phyloP scores from a whole-genome alignment of 1,139 yeast species.

The Groenewaldozyma auringiensis region DNA sequence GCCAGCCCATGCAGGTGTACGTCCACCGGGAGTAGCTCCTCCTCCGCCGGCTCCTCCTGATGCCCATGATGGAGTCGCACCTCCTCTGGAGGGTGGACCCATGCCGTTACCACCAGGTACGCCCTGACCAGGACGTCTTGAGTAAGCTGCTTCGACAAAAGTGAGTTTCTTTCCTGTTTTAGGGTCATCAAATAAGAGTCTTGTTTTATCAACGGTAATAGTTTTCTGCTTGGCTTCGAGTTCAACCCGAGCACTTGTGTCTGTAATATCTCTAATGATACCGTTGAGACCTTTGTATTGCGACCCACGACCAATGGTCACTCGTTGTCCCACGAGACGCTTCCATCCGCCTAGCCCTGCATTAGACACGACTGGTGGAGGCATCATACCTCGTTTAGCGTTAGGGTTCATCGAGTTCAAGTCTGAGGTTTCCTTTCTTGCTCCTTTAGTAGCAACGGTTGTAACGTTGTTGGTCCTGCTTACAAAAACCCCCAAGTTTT shows the following conservation, averaged over 20 bases:
- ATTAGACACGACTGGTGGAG: slow-evolving; percentile 40
- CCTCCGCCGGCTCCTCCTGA: slow-evolving; percentile 9
- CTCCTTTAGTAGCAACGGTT: slow-evolving; percentile 78
- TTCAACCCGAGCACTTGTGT: slow-evolving; percentile 84
- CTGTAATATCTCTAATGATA: slow-evolving; percentile 87
- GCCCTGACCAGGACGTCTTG: slow-evolving; percentile 26
- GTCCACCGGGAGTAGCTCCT: slow-evolving; percentile 21
- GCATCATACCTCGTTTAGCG: slow-evolving; percentile 42
- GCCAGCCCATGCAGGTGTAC: slow-evolving; percentile 22
- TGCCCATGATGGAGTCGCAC: slow-evolving; percentile 8
- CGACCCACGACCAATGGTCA: slow-evolving; percentile 74
- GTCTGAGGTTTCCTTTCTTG: slow-evolving; percentile 41
- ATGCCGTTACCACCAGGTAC: slow-evolving; percentile 11
- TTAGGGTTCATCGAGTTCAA: slow-evolving; percentile 82
- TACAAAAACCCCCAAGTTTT: slow-evolving; percentile 88
- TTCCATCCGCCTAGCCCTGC: slow-evolving; percentile 13
- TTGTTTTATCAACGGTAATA: slow-evolving; percentile 73
- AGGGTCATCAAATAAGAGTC: slow-evolving; percentile 59
- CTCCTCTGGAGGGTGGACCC: slow-evolving; percentile 19
- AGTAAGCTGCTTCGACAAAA: slow-evolving; percentile 70
- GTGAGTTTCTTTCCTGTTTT: slow-evolving; percentile 63
- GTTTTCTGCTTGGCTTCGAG: slow-evolving; percentile 87
- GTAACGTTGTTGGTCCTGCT: slow-evolving; percentile 67
- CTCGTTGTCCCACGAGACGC: slow-evolving; percentile 52
- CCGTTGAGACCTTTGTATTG: slow-evolving; percentile 94